Base-by-base conservation (phyloP, 164 flowering plant genomes). In the Sedum album region DNA sequence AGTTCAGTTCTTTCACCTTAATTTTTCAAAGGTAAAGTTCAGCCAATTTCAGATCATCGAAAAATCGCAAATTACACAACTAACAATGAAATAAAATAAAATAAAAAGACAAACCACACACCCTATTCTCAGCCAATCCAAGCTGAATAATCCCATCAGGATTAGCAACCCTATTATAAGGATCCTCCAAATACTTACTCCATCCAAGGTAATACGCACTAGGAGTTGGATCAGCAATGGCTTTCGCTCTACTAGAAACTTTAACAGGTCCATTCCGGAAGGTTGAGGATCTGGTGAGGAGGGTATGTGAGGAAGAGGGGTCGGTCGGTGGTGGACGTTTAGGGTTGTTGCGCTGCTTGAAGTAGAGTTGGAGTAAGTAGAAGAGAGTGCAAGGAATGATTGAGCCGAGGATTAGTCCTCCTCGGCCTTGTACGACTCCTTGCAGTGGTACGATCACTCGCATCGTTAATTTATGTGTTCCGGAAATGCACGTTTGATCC, bases 391-490 rank as follows among this genome's bases (percentile, higher is more conserved):
- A 90, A 6, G 98, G 98, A 73, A 90, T 81, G 10, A 83, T 74
- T 3, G 93, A 88, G 57, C 96, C 98, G 17, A 88, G 65, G 21
- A 92, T 62, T 1, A 92, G 75, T 25, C 98, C 97, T 0, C 95
- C 93, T 8, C 95, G 68, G 25, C 97, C 96, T 67, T 92, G 95
- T 11, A 87, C 94, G 0, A 92, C 76, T 1, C 96, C 95, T 71
- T 92, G 98, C 44, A 92, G 77, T n/a, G 97, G 98, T 9, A 92
- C 96, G 31, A 92, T 84, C 10, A 92, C 73, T 74, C 96, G 83
- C 98, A 92, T 92, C 67, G n/a, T n/a, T n/a, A n/a, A n/a, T n/a
- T n/a, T n/a, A n/a, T n/a, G n/a, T n/a, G n/a, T n/a, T n/a, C n/a
- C n/a, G n/a, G n/a, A n/a, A n/a, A n/a, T n/a, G n/a, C n/a, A n/a